Conservation (phyloP, 345 rosid species). For the Eucalyptus marginata region DNA sequence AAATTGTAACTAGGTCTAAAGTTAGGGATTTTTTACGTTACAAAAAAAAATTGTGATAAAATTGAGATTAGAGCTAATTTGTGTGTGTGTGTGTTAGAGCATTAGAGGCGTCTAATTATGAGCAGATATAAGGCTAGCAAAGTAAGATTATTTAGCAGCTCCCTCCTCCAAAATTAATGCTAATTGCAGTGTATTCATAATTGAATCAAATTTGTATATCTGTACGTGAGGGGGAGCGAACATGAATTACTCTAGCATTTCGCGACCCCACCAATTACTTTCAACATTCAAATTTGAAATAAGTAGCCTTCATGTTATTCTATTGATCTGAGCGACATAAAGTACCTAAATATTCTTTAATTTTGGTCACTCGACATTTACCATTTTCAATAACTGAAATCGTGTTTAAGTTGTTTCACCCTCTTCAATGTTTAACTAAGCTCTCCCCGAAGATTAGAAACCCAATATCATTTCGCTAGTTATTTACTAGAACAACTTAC, state of each 20-base stretch:
- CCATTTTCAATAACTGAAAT: not conserved
- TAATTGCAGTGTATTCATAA: no score
- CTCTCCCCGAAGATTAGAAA: not conserved
- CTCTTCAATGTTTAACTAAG: not conserved
- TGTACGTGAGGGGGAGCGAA: no score
- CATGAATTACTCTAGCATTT: not conserved
- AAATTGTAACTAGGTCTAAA: no score
- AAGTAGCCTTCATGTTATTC: not conserved
- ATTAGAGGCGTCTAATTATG: not conserved
- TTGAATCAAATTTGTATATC: no score
- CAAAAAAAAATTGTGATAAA: no score
- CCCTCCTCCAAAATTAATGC: not conserved
- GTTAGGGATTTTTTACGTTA: not conserved
- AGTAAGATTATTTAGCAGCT: not conserved
- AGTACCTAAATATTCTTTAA: not conserved
- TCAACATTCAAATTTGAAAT: not conserved
- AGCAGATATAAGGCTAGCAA: not conserved
- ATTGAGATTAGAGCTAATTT: not conserved
- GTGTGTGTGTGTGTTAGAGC: no score
- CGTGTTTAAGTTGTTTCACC: not conserved
- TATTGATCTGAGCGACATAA: rapidly evolving
- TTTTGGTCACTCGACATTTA: not conserved
- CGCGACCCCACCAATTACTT: not conserved
- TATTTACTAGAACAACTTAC: not conserved
- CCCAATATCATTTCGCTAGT: not conserved